phyloP scores from a whole-genome alignment of 73 alveolate genomes.

The Stentor roeselii region DNA sequence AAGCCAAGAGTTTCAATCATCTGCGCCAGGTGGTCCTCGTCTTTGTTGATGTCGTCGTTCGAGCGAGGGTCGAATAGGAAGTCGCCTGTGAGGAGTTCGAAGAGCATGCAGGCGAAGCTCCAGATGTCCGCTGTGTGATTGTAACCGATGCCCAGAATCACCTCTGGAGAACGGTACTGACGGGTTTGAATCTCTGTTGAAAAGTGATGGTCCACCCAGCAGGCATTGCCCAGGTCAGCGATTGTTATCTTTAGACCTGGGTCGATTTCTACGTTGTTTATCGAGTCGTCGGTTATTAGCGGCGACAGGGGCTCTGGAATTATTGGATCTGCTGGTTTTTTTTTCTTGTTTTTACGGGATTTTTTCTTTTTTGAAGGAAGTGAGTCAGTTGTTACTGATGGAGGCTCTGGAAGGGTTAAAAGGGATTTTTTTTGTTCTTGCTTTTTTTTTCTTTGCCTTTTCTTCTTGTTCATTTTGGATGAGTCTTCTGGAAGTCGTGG shows the following conservation, averaged over 20 bases:
- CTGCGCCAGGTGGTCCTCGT: constrained; percentile 83
- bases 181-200: constrained; percentile 91
- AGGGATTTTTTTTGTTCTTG: neutral
- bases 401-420: neutral
- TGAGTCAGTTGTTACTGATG: neutral
- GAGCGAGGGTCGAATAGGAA: constrained; percentile 90
- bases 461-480: neutral
- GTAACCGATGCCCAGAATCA: constrained; percentile 81
- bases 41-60: constrained; percentile 49
- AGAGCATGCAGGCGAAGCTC: constrained; percentile 94
- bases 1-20: constrained; percentile 71
- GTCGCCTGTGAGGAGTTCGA: constrained; percentile 96
- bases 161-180: constrained; percentile 91
- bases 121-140: constrained; percentile 92
- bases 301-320: neutral
- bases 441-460: constrained; percentile 8
- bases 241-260: constrained; percentile 45
- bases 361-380: constrained; percentile 16
- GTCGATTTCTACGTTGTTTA: neutral
- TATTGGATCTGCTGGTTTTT: neutral
- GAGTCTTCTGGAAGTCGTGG: no score
- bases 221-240: constrained; percentile 94
- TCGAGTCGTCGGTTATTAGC: neutral
- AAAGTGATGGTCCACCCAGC: constrained; percentile 89
- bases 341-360: constrained; percentile 16